Percentiles rank a stretch among this genome's conserved stretches.
These are phyloP conservation scores for Filosporella fistucella DNA, from an alignment of 495 filamentous ascomycete genomes.

Conservation along the genomic window DNA sequence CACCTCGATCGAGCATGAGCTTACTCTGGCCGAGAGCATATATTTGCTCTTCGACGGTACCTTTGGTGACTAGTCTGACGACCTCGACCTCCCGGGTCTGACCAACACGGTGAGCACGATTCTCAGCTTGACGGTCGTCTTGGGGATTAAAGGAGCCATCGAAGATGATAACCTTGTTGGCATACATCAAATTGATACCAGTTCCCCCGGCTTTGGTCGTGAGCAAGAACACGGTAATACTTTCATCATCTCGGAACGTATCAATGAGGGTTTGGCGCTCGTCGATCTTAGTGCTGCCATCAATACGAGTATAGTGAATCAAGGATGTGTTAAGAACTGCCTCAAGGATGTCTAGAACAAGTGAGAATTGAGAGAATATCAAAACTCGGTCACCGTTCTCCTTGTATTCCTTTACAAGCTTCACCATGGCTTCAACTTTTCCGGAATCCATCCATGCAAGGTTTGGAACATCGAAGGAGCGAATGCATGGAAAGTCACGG, in stretches of 20 bases:
- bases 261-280: slow-evolving; percentile 84
- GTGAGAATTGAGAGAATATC: slow-evolving; percentile 89
- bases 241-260: slow-evolving; percentile 67
- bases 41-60: slow-evolving; percentile 92
- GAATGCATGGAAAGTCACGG: slow-evolving; percentile 57
- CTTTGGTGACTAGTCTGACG: slow-evolving; percentile 68
- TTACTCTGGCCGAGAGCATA: slow-evolving; percentile 86
- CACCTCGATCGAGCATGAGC: slow-evolving; percentile 82
- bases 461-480: slow-evolving; percentile 63
- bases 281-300: slow-evolving; percentile 78
- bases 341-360: slow-evolving; percentile 86
- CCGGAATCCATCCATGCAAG: slow-evolving; percentile 89
- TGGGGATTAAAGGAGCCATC: slow-evolving; percentile 95
- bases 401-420: slow-evolving; percentile 67
- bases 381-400: slow-evolving; percentile 81
- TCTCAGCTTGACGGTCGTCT: slow-evolving; percentile 93
- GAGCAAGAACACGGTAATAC: slow-evolving; percentile 87
- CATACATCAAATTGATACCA: slow-evolving; percentile 89
- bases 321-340: slow-evolving; percentile 69
- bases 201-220: slow-evolving; percentile 92
- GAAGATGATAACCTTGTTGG: slow-evolving; percentile 97
- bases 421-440: slow-evolving; percentile 74
- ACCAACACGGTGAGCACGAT: slow-evolving; percentile 91
- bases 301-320: slow-evolving; percentile 74
- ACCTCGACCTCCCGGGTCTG: slow-evolving; percentile 89